Conservation (phyloP, 2,329 filamentous ascomycete species). For the Pezicula carpinea region DNA sequence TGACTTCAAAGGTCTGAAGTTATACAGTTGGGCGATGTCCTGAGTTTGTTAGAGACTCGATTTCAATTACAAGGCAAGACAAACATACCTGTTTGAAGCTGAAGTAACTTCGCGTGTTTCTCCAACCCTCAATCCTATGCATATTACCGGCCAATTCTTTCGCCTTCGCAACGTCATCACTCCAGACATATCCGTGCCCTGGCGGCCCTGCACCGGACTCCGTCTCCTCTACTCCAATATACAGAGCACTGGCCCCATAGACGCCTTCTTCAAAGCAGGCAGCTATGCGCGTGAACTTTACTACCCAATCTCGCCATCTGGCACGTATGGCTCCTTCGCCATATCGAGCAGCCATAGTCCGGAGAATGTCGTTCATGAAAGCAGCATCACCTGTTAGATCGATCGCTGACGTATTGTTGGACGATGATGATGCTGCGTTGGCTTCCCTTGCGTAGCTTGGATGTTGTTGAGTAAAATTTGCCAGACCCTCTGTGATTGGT, state of each 20-base stretch:
- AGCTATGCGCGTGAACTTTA: slow-evolving; percentile 86
- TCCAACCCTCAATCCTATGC: slow-evolving; percentile 92
- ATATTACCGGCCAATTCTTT: slow-evolving; percentile 89
- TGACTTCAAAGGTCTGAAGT: slow-evolving; percentile 65
- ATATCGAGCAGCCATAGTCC: slow-evolving; percentile 78
- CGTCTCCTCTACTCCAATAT: slow-evolving; percentile 73
- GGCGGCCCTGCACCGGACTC: slow-evolving; percentile 48
- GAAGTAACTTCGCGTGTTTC: slow-evolving; percentile 92
- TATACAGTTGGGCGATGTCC: slow-evolving; percentile 63
- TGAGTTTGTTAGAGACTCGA: slow-evolving; percentile 29
- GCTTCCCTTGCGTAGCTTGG: slow-evolving; percentile 48
- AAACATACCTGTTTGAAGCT: slow-evolving; percentile 76
- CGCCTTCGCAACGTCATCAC: slow-evolving; percentile 73
- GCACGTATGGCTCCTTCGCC: slow-evolving; percentile 86
- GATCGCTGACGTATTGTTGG: slow-evolving; percentile 25
- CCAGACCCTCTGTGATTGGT: slow-evolving; percentile 74
- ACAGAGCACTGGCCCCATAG: slow-evolving; percentile 86
- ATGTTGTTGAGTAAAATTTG: slow-evolving; percentile 83
- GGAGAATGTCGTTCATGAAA: slow-evolving; percentile 83
- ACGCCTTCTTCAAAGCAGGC: slow-evolving; percentile 94
- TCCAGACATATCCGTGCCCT: slow-evolving; percentile 94
- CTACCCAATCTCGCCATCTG: slow-evolving; percentile 93
- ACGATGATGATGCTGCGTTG: slow-evolving; percentile 30
- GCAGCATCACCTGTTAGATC: slow-evolving; percentile 82
- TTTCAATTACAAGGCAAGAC: slow-evolving; percentile 25